Base-by-base conservation (phyloP, 441 rosid species). In the Jatropha podagrica region DNA sequence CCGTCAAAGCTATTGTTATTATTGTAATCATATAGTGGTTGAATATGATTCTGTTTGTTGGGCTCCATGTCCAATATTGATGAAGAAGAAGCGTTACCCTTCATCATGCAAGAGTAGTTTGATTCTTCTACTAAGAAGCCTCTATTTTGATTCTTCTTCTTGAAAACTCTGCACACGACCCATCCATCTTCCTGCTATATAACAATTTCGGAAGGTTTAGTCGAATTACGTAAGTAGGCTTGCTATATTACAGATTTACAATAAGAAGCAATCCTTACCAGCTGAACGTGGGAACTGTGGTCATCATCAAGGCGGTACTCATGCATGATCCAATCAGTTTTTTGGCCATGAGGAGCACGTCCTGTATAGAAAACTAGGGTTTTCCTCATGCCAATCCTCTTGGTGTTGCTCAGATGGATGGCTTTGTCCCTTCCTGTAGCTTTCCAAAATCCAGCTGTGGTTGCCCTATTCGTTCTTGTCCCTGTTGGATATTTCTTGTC, bases 301-400 rank as follows among this genome's bases (percentile, higher is more conserved):
- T 81, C 86, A 72, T 90, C 93, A 18, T 92, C 95, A 0, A 93
- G 92, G 72, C 98, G 87, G 76, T 95, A 95, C 71, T 95, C 99
- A 62, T 95, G 98, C 99, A 93, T 95, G 79, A 95, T 95, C 99
- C 98, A 93, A 71, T 95, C 97, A 0, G 98, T 90, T 83, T 95
- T 95, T 68, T 90, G 95, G 40, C 98, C 99, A 15, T 91, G 97
- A 20, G 98, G 99, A 74, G 98, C 99, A 74, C 99, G 85, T 63
- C 99, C 99, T 38, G 89, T 87, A 81, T 93, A 95, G 78, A 95
- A 95, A 17, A 95, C 98, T 2, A 93, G 87, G 44, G 99, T 95
- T 86, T 95, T 95, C 75, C 98, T 89, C 83, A 95, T 76, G 18
- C 99, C 99, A 65, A 95, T 93, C 72, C 97, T 87, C 68, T 77